Evolutionary conservation across 768 basidiomycete species (phyloP), one percentile per base, ranked within the genome.

Genomic region (Suillus subalutaceus): DNA sequence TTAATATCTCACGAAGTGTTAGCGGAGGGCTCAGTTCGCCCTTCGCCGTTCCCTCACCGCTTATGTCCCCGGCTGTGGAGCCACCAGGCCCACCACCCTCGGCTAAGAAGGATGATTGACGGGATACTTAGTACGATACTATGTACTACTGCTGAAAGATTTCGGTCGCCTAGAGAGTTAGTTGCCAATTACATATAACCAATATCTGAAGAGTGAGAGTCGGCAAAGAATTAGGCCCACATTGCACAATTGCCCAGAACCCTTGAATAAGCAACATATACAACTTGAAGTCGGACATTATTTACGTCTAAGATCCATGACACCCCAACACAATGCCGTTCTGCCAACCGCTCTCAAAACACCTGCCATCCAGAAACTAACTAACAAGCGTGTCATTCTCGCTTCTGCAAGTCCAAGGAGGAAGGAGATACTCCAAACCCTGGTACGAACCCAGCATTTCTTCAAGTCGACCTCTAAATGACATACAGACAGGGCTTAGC

Each of bases 371-470:
- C 81, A 89, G 70, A 92, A 90, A 74, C 84, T 97, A 1, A 74
- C 81, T 46, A 88, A 86, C 26, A 96, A 94, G 74, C 84, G 92
- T 4, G 85, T 98, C 57, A 79, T 97, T 3, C 83, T 98, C 1
- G 96, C 96, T 1, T 97, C 95, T 6, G 89, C 87, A 65, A 96
- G 93, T 70, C 93, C 94, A 1, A 84, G 96, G 69, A 83, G 96
- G 72, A 88, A 86, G 72, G 94, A 95, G 63, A 94, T 97, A 66
- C 85, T 98, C 26, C 84, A 82, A 63, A 89, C 85, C 7, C 86
- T 91, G 71, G 94, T 96, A 76, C 73, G 90, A 85, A 15, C 10
- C 26, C 20, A 40, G 9, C n/a, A 5, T 37, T 13, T 6, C 26
- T 40, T 61, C 41, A 18, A 62, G 32, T 32, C 16, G 7, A 23